Evolutionary conservation across 441 rosid genomes (phyloP).

Genomic region (Adansonia madagascariensis): DNA sequence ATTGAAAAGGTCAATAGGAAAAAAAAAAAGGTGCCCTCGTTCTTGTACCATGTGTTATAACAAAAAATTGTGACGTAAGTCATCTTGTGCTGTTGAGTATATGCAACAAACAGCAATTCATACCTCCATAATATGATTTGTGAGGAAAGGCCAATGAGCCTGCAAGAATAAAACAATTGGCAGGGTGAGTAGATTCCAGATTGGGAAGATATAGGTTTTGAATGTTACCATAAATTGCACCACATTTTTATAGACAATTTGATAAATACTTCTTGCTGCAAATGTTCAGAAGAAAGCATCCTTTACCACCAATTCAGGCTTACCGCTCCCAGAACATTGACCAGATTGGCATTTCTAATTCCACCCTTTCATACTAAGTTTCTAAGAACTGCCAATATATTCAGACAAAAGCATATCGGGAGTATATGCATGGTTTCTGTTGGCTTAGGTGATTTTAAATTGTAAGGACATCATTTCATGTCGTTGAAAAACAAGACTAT

Average conservation of each 20-base stretch:
- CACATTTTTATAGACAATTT: background rate
- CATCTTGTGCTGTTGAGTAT: slow-evolving; percentile 14
- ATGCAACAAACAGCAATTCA: slow-evolving; percentile 17
- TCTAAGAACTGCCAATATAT: slow-evolving; percentile 4
- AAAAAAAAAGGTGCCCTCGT: no score
- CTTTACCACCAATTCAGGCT: slow-evolving; percentile 16
- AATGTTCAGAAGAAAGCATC: background rate
- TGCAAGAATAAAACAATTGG: slow-evolving; percentile 40
- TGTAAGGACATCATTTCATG: slow-evolving; percentile 11
- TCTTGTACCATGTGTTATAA: background rate
- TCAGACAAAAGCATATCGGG: slow-evolving; percentile 11
- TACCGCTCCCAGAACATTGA: background rate
- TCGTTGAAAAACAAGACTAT: background rate
- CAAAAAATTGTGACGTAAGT: slow-evolving; percentile 21
- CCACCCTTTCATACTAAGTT: background rate
- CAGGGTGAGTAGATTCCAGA: slow-evolving; percentile 1
- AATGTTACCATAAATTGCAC: slow-evolving; percentile 18
- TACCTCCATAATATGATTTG: slow-evolving; percentile 91
- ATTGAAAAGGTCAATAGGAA: background rate
- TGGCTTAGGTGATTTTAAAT: background rate
- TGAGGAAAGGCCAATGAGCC: slow-evolving; percentile 98
- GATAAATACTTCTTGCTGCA: background rate
- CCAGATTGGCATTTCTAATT: background rate
- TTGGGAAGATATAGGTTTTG: background rate
- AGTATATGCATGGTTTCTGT: background rate